Conservation (phyloP, 352 stramenopile genomes). For the Phytopythium helicoides region DNA sequence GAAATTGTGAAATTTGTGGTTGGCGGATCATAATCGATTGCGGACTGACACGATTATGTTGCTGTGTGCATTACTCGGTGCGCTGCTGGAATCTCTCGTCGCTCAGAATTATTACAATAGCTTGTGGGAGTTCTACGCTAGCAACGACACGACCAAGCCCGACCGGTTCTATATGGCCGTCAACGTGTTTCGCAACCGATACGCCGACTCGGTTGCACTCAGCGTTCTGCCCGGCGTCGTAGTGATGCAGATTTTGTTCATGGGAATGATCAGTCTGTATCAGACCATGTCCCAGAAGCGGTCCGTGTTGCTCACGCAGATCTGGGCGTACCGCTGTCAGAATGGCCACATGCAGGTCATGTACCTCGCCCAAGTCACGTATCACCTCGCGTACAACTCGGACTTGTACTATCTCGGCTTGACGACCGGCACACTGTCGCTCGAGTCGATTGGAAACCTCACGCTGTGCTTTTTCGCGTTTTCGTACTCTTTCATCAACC, state of each 20-base stretch:
- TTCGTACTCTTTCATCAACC: conserved; percentile 16
- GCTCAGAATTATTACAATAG: conserved; percentile 14
- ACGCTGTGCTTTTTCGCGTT: conserved; percentile 17
- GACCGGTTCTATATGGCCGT: conserved; percentile 8
- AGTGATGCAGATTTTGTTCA: background rate
- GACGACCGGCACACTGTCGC: conserved; percentile 11
- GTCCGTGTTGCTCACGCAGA: conserved; percentile 8
- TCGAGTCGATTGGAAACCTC: conserved; percentile 18
- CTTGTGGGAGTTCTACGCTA: conserved; percentile 6
- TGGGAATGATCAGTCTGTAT: conserved; percentile 7
- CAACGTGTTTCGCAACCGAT: conserved; percentile 7
- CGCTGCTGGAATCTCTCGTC: too few relatives aligned
- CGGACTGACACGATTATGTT: too few relatives aligned
- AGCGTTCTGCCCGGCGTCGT: background rate
- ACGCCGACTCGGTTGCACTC: background rate
- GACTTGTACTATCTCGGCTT: conserved; percentile 16
- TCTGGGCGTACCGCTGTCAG: conserved; percentile 8
- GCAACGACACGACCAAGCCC: conserved; percentile 1
- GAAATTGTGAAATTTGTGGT: too few relatives aligned
- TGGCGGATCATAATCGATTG: too few relatives aligned
- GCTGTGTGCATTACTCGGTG: too few relatives aligned
- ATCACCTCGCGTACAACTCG: conserved; percentile 5
- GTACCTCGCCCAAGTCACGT: conserved; percentile 8
- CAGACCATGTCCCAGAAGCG: conserved; percentile 5
- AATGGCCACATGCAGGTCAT: conserved; percentile 7